Evolutionary conservation across 371 early-diverging fungal genomes (phyloP).

Genomic region (Mycotypha africana): DNA sequence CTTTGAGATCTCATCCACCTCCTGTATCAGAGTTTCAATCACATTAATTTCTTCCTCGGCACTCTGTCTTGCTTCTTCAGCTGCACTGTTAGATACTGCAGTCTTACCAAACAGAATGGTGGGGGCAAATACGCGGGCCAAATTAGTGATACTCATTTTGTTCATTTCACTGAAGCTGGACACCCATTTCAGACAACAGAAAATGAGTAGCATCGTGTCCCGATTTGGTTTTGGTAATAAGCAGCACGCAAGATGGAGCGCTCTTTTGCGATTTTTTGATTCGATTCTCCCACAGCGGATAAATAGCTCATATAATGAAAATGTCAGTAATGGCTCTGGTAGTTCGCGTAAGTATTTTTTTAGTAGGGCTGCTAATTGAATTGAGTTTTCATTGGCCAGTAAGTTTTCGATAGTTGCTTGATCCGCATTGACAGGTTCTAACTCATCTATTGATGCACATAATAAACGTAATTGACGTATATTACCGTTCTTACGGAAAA

Average conservation of each 20-base stretch:
- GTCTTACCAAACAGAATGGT: constrained; percentile 65
- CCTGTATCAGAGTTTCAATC: constrained; percentile 64
- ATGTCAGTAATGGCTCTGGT: constrained; percentile 93
- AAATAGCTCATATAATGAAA: constrained; percentile 77
- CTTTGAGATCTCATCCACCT: constrained; percentile 70
- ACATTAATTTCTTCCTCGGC: constrained; percentile 62
- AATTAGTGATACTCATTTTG: constrained; percentile 85
- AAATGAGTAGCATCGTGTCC: constrained; percentile 85
- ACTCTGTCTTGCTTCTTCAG: constrained; percentile 47
- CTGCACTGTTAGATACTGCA: constrained; percentile 7
- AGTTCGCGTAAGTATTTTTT: constrained; percentile 93
- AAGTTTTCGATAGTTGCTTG: neutral
- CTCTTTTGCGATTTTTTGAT: constrained; percentile 24
- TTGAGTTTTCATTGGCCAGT: constrained; percentile 66
- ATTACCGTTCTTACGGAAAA: constrained; percentile 97
- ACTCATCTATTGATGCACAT: constrained; percentile 50
- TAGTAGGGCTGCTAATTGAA: constrained; percentile 91
- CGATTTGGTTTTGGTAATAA: constrained; percentile 88
- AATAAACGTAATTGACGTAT: constrained; percentile 80
- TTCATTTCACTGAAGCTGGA: constrained; percentile 63
- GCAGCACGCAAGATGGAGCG: constrained; percentile 75
- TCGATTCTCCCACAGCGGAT: constrained; percentile 54
- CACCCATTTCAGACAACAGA: constrained; percentile 80
- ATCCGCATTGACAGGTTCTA: too few relatives aligned
- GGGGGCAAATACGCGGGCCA: constrained; percentile 92